Percentiles rank a stretch among this genome's conserved stretches.
These are phyloP conservation scores for Nowakowskiella sp. DNA, from an alignment of 192 early-diverging fungal genomes.

Conservation along the genomic window DNA sequence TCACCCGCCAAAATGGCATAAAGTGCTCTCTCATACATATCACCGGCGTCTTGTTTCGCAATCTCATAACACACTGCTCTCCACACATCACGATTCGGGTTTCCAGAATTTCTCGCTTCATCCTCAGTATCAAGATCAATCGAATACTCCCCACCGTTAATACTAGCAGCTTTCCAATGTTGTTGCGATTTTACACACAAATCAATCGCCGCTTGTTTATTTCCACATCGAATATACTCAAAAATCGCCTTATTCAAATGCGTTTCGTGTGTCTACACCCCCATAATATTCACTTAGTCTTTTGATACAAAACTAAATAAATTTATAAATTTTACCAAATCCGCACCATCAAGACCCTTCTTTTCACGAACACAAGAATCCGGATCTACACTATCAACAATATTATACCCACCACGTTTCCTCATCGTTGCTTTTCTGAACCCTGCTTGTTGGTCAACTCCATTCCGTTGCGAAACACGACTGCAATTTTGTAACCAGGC, in stretches of 20 bases:
- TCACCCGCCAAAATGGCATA: slow-evolving; percentile 71
- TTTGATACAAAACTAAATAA: no score
- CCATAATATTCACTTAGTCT: no score
- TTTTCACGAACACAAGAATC: no score
- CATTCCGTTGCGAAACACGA: no score
- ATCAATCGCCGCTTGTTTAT: slow-evolving; percentile 53
- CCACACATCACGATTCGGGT: slow-evolving; percentile 60
- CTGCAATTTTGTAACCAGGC: no score
- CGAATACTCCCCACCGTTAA: slow-evolving; percentile 56
- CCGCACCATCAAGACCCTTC: no score
- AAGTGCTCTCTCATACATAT: slow-evolving; percentile 67
- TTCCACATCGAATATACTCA: slow-evolving; percentile 71
- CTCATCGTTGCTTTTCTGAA: no score
- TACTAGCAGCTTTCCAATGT: slow-evolving; percentile 71
- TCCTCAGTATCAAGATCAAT: slow-evolving; percentile 37
- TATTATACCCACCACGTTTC: no score
- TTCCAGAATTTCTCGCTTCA: slow-evolving; percentile 40
- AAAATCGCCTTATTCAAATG: slow-evolving; percentile 58
- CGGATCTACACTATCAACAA: no score
- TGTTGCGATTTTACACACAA: slow-evolving; percentile 66
- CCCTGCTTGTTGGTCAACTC: no score
- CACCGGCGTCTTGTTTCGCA: slow-evolving; percentile 41
- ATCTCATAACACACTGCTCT: slow-evolving; percentile 51
- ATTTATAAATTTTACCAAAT: no score
- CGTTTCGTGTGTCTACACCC: slow-evolving; percentile 40